Evolutionary conservation across 768 basidiomycete genomes (phyloP), one percentile per base, ranked within the genome.

Genomic region (Boletus bicolor): DNA sequence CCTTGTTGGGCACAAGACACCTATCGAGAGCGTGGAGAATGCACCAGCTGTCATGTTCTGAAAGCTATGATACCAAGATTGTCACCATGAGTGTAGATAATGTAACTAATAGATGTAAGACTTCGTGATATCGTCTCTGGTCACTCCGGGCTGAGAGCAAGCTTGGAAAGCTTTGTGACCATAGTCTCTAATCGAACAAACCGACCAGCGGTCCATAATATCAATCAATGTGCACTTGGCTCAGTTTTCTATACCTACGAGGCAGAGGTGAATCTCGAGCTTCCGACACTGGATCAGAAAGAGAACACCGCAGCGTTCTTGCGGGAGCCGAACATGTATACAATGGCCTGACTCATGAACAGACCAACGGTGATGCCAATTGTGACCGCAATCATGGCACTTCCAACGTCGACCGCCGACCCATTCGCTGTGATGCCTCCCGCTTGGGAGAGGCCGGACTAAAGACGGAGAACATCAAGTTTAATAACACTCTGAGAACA

Each of bases 1-100:
- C 15, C 78, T 99, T 38, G 91, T 99, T 44, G 97, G 97, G 15
- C 97, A 99, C 79, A 99, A 98, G 76, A 92, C 92, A 11, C 86
- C 92, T 45, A 82, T 97, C 66, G 94, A 94, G 59, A 82, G 79
- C 48, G 88, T 97, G 58, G 93, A 93, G 73, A 88, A 85, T 68
- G 87, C 92, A 26, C 83, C 93, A 0, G 94, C 95, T 6, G 93
- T 97, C 15, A 84, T 92, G 76, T 90, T 97, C 76, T 95, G 85
- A 72, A 54, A 58, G 48, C 36, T 38, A 39, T 39, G 53, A 57
- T 57, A 61, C 55, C 49, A 52, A 51, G 44, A 54, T 37, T 26
- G 15, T 37, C 30, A 26, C 21, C 43, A 35, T 3, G 17, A 7
- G 26, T 49, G 39, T 54, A 53, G 51, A 30, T 4, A 6, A 32